These are phyloP conservation scores for Mucuna pruriens DNA, from an alignment of 306 rosid genomes.

Conservation along the genomic window DNA sequence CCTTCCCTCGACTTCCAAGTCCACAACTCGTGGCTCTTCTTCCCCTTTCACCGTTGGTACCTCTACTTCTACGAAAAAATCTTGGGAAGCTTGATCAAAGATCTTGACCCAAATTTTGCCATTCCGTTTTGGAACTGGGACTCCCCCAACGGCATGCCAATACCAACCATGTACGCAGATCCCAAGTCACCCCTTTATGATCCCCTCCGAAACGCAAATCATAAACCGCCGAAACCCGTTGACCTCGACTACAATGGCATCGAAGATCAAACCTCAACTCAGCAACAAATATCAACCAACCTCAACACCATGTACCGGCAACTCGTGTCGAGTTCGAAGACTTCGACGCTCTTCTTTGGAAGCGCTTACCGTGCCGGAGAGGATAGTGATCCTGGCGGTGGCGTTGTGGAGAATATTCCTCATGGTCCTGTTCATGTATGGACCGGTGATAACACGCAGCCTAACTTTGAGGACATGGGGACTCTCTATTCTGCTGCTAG, in stretches of 20 bases:
- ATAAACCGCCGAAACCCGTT: slow-evolving; percentile 59
- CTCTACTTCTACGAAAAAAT: slow-evolving; percentile 77
- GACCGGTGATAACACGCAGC: slow-evolving; percentile 57
- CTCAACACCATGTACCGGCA: slow-evolving; percentile 69
- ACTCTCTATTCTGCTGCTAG: slow-evolving; percentile 70
- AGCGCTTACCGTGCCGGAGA: slow-evolving; percentile 59
- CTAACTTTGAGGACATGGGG: slow-evolving; percentile 80
- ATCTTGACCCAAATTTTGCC: slow-evolving; percentile 61
- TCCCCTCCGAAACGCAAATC: slow-evolving; percentile 40
- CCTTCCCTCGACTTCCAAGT: slow-evolving; percentile 70
- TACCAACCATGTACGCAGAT: slow-evolving; percentile 56
- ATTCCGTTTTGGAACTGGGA: slow-evolving; percentile 90
- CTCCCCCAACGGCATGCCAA: slow-evolving; percentile 60
- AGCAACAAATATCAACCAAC: slow-evolving; percentile 36
- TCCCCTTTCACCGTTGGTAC: slow-evolving; percentile 83
- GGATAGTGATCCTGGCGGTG: slow-evolving; percentile 56
- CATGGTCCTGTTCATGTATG: slow-evolving; percentile 70
- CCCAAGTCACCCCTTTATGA: slow-evolving; percentile 64
- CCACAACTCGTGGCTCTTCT: slow-evolving; percentile 82
- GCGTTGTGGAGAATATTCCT: slow-evolving; percentile 61
- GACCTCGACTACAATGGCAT: slow-evolving; percentile 49
- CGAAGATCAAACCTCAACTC: not conserved
- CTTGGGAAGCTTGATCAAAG: slow-evolving; percentile 60
- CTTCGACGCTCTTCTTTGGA: slow-evolving; percentile 60
- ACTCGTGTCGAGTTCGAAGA: slow-evolving; percentile 60